Base-by-base conservation (phyloP, 768 basidiomycete genomes). In the Xerocomellus dryophilus region DNA sequence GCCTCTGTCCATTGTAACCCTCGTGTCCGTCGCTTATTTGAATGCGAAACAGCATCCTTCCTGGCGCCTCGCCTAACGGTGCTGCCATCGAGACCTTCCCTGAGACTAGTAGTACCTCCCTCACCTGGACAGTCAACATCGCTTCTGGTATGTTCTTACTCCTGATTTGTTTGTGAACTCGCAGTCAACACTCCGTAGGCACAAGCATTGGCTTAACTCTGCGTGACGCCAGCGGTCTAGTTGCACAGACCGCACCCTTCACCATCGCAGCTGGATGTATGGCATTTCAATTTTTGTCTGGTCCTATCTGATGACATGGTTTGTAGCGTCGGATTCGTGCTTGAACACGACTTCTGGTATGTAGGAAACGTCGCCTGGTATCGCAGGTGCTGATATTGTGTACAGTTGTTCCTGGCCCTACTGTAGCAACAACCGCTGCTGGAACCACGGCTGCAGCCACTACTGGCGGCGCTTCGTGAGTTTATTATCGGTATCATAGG, bases 81-180 rank as follows among this genome's bases (percentile, higher is more conserved):
- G 25, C 72, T 20, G 66, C 83, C 42, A 46, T 89, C 49, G 63
- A 77, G 46, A 69, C 74, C 61, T 76, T 88, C 59, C 72, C 75
- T 35, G n/a, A 60, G 46, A 68, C 73, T 35, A 68, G 59, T 7
- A 65, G 67, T 15, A 81, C 69, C 21, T 70, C 74, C 5, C 47
- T 78, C 55, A 81, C 79, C 20, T 91, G 88, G 88, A 50, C 25
- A 1, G 78, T 76, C 48, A 83, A 84, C 73, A 63, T 78, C 34
- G 44, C 76, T 2, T 58, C 72, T 14, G 75, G 86, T 81, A 42
- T 5, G 44, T 40, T n/a, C 7, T 23, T 14, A 15, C 17, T 9
- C 3, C 49, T 2, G 1, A n/a, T 43, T 34, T 20, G 4, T 20
- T 5, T 20, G 7, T 41, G 4, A n/a, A 34, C 14, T 10, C 8